phyloP scores from a whole-genome alignment of 2,329 filamentous ascomycete genomes.

The Emydomyces testavorans region DNA sequence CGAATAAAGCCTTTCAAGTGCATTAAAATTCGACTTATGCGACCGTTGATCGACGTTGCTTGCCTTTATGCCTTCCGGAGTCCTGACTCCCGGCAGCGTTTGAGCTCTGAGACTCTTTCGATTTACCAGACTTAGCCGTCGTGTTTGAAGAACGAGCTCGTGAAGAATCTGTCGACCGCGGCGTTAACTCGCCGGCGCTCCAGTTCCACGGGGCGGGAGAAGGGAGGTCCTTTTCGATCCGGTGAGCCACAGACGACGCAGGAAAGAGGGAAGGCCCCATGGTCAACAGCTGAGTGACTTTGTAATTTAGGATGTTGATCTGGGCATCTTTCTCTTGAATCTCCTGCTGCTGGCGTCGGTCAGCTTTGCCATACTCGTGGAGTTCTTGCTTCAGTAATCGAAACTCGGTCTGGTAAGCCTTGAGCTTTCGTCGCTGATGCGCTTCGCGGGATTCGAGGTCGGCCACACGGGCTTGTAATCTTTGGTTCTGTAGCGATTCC shows the following conservation, averaged over 20 bases:
- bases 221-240: constrained; percentile 14
- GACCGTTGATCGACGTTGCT: constrained; percentile 4
- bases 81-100: background rate
- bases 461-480: constrained; percentile 1
- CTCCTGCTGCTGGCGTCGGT: constrained; percentile 20
- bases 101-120: background rate
- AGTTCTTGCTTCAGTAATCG: constrained; percentile 41
- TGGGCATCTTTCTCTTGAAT: constrained; percentile 20
- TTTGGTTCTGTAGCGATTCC: constrained; percentile 6
- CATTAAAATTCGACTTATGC: background rate
- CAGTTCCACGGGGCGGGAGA: constrained; percentile 8
- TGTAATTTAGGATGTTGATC: constrained; percentile 22
- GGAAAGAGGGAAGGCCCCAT: constrained; percentile 12
- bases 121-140: background rate
- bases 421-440: constrained; percentile 19
- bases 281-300: constrained; percentile 18
- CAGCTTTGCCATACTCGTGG: constrained; percentile 35
- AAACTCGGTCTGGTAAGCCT: constrained; percentile 38
- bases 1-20: background rate
- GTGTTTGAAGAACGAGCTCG: background rate
- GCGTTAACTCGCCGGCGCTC: background rate
- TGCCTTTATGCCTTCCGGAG: background rate
- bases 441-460: constrained; percentile 9
- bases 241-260: background rate
- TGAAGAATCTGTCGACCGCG: background rate